These are phyloP conservation scores for Pyrenopolyporus hunteri DNA, from an alignment of 495 filamentous ascomycete genomes.

Conservation along the genomic window DNA sequence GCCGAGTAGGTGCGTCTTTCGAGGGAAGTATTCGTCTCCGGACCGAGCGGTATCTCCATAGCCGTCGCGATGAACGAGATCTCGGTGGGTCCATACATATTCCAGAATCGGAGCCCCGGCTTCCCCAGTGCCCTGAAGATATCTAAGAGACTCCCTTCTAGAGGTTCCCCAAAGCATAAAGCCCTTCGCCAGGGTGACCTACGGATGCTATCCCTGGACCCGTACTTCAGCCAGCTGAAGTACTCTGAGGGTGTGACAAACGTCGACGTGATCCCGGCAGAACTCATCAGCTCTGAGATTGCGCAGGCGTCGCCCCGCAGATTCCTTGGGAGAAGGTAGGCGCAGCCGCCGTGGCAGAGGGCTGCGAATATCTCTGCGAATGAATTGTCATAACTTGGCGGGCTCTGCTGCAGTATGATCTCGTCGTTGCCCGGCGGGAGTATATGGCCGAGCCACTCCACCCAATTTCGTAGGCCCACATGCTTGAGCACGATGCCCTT, in stretches of 20 bases:
- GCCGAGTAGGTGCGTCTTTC: not conserved
- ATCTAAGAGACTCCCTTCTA: conserved; percentile 6
- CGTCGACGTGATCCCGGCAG: conserved; percentile 37
- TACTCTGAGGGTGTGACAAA: conserved; percentile 38
- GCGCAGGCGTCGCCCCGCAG: conserved; percentile 32
- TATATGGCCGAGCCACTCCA: conserved; percentile 18
- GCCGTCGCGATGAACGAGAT: conserved; percentile 19
- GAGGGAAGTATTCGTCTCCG: not conserved
- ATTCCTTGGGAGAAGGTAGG: conserved; percentile 24
- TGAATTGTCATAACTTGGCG: conserved; percentile 41
- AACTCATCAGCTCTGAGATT: conserved; percentile 30
- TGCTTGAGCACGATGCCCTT: conserved; percentile 53
- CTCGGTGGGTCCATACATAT: conserved; percentile 47
- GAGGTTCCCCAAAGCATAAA: conserved; percentile 37
- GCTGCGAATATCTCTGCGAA: conserved; percentile 38
- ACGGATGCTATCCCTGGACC: not conserved
- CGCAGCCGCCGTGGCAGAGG: conserved; percentile 33
- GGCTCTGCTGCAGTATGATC: conserved; percentile 39
- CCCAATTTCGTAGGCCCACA: conserved; percentile 26
- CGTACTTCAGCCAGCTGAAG: conserved; percentile 25
- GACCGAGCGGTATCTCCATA: conserved; percentile 16
- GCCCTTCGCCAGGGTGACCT: conserved; percentile 35
- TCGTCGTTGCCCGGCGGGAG: conserved; percentile 21
- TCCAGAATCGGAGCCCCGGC: conserved; percentile 27
- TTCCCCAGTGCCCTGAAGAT: conserved; percentile 24